Percentiles rank a stretch among this genome's conserved stretches.
These are phyloP conservation scores for Neonothopanus nambi DNA, from an alignment of 1,284 basidiomycete species.

Conservation along the genomic window DNA sequence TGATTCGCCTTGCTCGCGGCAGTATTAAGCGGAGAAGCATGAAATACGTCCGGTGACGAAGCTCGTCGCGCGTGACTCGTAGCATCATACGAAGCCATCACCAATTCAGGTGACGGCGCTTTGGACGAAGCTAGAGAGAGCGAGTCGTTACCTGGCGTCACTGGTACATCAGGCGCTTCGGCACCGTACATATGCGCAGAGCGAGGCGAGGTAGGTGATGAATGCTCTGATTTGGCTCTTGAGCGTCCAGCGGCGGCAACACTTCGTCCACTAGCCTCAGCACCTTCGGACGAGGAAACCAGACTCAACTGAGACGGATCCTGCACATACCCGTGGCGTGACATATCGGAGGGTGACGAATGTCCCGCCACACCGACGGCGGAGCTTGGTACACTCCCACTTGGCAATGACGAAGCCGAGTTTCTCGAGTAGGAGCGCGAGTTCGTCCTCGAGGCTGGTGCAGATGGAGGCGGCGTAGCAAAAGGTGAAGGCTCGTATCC, in stretches of 20 bases:
- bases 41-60: constrained; percentile 9
- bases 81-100: not conserved
- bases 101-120: not conserved
- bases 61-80: constrained; percentile 5
- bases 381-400: no score
- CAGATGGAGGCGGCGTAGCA: constrained; percentile 8
- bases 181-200: not conserved
- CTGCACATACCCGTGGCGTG: no score
- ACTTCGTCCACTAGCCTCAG: no score
- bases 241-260: not conserved
- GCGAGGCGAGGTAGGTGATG: not conserved
- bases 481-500: constrained; percentile 7
- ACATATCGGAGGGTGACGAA: no score
- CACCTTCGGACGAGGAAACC: no score
- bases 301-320: no score
- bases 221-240: not conserved
- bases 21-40: not conserved
- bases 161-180: not conserved
- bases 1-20: not conserved
- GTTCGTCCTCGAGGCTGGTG: constrained; percentile 1
- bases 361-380: no score
- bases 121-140: not conserved
- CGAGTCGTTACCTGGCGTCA: not conserved
- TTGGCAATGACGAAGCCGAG: not conserved
- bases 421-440: constrained; percentile 9